Percentiles rank a stretch among this genome's conserved stretches.
Evolutionary conservation across 1,139 yeast genomes (phyloP).

Genomic region (Yamadazyma spencermartinsiae): DNA sequence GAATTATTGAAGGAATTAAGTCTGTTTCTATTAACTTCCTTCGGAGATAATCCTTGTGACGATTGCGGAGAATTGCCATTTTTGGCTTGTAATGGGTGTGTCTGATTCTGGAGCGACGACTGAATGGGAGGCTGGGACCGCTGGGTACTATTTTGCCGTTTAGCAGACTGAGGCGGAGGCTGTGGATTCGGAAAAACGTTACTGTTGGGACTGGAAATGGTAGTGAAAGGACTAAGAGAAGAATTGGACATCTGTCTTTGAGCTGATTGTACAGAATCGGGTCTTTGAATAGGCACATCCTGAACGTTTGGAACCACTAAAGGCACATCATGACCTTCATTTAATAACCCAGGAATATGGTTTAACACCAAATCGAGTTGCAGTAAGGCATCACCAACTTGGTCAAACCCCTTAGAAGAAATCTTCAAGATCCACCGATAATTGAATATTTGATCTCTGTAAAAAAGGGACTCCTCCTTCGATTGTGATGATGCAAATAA

Average conservation of each 20-base stretch:
- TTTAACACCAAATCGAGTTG: slow-evolving; percentile 64
- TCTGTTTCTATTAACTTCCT: slow-evolving; percentile 18
- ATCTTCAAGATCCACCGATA: slow-evolving; percentile 75
- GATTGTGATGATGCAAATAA: slow-evolving; percentile 62
- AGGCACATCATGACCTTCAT: slow-evolving; percentile 45
- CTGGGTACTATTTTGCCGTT: not conserved
- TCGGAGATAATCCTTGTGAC: slow-evolving; percentile 36
- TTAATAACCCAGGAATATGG: slow-evolving; percentile 67
- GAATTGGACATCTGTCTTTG: slow-evolving; percentile 11
- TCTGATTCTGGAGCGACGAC: slow-evolving; percentile 1
- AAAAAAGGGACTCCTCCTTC: slow-evolving; percentile 62
- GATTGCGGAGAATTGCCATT: slow-evolving; percentile 27
- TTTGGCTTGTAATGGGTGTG: slow-evolving; percentile 6
- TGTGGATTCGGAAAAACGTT: slow-evolving; percentile 5
- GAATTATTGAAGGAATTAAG: slow-evolving; percentile 6
- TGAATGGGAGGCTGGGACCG: slow-evolving; percentile 1
- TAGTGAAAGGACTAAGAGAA: slow-evolving; percentile 9
- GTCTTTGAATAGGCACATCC: slow-evolving; percentile 22
- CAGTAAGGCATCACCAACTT: slow-evolving; percentile 66
- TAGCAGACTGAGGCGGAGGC: slow-evolving; percentile 9
- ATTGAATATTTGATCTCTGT: slow-evolving; percentile 66
- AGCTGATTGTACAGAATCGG: slow-evolving; percentile 11
- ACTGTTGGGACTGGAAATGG: slow-evolving; percentile 6
- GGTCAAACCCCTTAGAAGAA: slow-evolving; percentile 72
- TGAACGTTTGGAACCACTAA: slow-evolving; percentile 39